A percentile compares a stretch with the other conserved stretches of the same genome.
These are phyloP conservation scores for Salix purpurea DNA, from an alignment of 345 rosid species.

Conservation along the genomic window DNA sequence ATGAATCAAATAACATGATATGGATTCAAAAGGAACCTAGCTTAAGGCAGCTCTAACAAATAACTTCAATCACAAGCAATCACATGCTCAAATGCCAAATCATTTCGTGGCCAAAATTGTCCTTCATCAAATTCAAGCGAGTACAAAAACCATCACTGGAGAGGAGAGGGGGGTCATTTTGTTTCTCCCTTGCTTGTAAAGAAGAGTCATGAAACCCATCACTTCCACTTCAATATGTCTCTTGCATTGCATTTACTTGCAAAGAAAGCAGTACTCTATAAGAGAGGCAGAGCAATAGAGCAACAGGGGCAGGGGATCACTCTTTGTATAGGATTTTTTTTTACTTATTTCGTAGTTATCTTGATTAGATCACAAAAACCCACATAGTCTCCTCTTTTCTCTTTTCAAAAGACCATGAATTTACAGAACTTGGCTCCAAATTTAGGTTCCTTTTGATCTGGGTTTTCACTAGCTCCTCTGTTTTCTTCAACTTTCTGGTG, in stretches of 20 bases:
- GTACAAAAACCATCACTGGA: neutral
- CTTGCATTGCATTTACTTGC: neutral
- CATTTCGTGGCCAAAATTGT: neutral
- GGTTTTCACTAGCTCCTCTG: constrained; percentile 23
- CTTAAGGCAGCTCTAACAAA: neutral
- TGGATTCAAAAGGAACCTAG: neutral
- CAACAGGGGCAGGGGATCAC: constrained; percentile 7
- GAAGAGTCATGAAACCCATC: neutral
- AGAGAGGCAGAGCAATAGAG: neutral
- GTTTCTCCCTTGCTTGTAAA: neutral
- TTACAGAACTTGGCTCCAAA: neutral
- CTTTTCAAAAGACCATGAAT: neutral
- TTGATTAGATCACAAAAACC: neutral
- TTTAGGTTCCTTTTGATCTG: constrained; percentile 14
- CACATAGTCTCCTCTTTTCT: constrained; percentile 10
- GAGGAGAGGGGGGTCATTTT: neutral
- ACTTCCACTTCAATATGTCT: neutral
- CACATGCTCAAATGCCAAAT: neutral
- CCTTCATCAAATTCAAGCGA: neutral
- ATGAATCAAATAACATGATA: neutral
- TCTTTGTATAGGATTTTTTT: neutral
- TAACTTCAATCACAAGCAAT: constrained; percentile 3
- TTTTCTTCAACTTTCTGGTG: constrained; percentile 23
- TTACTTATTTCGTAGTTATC: neutral
- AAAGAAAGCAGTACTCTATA: neutral